Conservation (phyloP, 2,329 filamentous ascomycete species). For the Trichoderma sp. region DNA sequence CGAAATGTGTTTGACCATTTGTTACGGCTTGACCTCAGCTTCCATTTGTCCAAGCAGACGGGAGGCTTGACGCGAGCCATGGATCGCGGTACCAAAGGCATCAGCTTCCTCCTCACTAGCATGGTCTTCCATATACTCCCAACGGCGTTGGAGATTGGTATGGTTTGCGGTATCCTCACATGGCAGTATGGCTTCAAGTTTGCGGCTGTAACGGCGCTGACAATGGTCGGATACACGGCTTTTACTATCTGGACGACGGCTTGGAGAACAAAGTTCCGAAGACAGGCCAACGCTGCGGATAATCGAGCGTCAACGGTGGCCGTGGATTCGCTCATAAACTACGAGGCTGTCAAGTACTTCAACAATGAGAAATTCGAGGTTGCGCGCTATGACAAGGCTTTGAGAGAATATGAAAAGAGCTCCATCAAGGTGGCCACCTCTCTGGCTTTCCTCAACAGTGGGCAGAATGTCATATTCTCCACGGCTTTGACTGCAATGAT, state of each 20-base stretch:
- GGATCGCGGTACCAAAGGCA: constrained; percentile 96
- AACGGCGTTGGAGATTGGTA: constrained; percentile 87
- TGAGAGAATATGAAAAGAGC: constrained; percentile 84
- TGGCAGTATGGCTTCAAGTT: constrained; percentile 94
- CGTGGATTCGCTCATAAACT: constrained; percentile 96
- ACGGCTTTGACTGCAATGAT: constrained; percentile 94
- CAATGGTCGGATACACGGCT: constrained; percentile 92
- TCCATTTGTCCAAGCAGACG: constrained; percentile 92
- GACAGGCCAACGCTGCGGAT: constrained; percentile 93
- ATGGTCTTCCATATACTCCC: constrained; percentile 99
- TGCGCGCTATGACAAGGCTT: constrained; percentile 81
- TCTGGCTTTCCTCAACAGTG: constrained; percentile 86
- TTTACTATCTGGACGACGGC: constrained; percentile 97
- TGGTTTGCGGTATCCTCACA: constrained; percentile 95
- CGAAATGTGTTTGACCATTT: constrained; percentile 91
- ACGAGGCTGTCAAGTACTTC: constrained; percentile 99
- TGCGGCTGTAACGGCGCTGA: constrained; percentile 83
- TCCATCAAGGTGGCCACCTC: constrained; percentile 98
- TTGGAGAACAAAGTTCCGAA: constrained; percentile 95
- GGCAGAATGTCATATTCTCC: constrained; percentile 97
- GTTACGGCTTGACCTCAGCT: constrained; percentile 84
- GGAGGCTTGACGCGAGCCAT: constrained; percentile 92
- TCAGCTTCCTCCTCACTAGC: constrained; percentile 93
- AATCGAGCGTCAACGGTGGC: constrained; percentile 94
- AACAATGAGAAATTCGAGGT: constrained; percentile 98